These are phyloP conservation scores for Hygrocybe coccinea DNA, from an alignment of 768 basidiomycete genomes.

Conservation along the genomic window DNA sequence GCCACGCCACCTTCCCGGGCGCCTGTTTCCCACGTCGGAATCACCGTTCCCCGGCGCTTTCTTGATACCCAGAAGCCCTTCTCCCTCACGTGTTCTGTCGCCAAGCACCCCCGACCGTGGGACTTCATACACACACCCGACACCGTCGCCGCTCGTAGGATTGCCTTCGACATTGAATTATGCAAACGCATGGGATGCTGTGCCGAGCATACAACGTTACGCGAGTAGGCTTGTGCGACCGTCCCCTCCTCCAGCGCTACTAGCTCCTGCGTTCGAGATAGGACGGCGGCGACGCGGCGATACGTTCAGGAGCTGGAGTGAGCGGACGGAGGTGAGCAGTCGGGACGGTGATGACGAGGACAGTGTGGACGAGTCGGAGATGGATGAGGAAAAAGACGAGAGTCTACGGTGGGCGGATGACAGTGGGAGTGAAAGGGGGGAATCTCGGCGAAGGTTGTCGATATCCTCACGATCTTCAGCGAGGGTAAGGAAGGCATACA, in stretches of 20 bases:
- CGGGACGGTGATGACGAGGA: slow-evolving; percentile 73
- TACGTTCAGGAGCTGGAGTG: slow-evolving; percentile 43
- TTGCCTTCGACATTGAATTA: slow-evolving; percentile 59
- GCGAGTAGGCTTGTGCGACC: slow-evolving; percentile 56
- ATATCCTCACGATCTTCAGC: slow-evolving; percentile 15
- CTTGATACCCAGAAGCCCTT: slow-evolving; percentile 35
- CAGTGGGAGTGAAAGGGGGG: slow-evolving; percentile 5
- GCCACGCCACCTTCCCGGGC: slow-evolving; percentile 58
- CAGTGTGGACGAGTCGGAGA: slow-evolving; percentile 36
- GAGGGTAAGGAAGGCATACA: slow-evolving; percentile 53
- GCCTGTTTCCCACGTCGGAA: slow-evolving; percentile 69
- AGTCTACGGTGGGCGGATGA: slow-evolving; percentile 6
- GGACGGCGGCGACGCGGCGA: slow-evolving; percentile 35
- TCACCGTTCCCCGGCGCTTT: slow-evolving; percentile 48
- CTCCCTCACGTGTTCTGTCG: slow-evolving; percentile 27
- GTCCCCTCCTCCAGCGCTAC: slow-evolving; percentile 34
- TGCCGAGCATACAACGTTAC: slow-evolving; percentile 76
- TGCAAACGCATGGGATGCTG: slow-evolving; percentile 80
- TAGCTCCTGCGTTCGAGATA: slow-evolving; percentile 49
- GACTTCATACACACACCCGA: slow-evolving; percentile 20
- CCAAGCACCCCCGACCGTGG: slow-evolving; percentile 30
- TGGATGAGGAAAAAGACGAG: slow-evolving; percentile 28
- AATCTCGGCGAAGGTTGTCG: slow-evolving; percentile 2
- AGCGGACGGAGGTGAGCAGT: slow-evolving; percentile 61
- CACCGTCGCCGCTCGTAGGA: slow-evolving; percentile 41